phyloP scores from a whole-genome alignment of 2,329 filamentous ascomycete genomes.

The Zymoseptoria pseudotritici region DNA sequence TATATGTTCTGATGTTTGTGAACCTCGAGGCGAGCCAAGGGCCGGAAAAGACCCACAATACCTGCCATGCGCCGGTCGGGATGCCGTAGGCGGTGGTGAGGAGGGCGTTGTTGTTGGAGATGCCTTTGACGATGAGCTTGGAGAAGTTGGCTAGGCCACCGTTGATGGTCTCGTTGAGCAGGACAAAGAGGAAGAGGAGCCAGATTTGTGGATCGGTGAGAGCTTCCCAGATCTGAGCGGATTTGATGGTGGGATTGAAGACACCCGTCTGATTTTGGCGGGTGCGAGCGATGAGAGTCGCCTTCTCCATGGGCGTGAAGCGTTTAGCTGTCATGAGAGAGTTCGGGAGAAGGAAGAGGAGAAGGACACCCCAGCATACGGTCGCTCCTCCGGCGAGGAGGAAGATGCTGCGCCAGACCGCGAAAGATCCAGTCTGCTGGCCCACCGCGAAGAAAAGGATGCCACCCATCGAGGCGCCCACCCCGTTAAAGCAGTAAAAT shows the following conservation, averaged over 20 bases:
- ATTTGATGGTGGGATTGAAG: constrained; percentile 42
- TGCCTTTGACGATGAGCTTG: constrained; percentile 48
- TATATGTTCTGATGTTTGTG: constrained; percentile 43
- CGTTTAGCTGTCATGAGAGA: constrained; percentile 64
- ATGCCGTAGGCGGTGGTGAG: constrained; percentile 48
- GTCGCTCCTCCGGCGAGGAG: constrained; percentile 57
- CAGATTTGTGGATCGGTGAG: constrained; percentile 55
- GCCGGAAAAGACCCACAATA: constrained; percentile 48
- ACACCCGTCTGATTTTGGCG: constrained; percentile 37
- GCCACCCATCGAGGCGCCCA: constrained; percentile 63
- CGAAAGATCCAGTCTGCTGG: constrained; percentile 24
- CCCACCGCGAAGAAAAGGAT: constrained; percentile 52
- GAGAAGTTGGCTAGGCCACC: constrained; percentile 50
- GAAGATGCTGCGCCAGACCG: constrained; percentile 51
- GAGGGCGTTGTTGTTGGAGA: constrained; percentile 36
- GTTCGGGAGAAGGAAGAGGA: constrained; percentile 57
- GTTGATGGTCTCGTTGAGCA: constrained; percentile 49
- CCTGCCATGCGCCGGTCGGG: constrained; percentile 48
- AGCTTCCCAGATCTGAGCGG: constrained; percentile 49
- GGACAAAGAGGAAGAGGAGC: constrained; percentile 30
- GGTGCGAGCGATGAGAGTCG: constrained; percentile 41
- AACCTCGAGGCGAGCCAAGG: constrained; percentile 47
- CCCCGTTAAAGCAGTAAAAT: constrained; percentile 69
- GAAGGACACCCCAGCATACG: constrained; percentile 55
- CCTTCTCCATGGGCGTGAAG: constrained; percentile 50